These are phyloP conservation scores for Wickerhamiella cacticola DNA, from an alignment of 805 yeast species.

Conservation along the genomic window DNA sequence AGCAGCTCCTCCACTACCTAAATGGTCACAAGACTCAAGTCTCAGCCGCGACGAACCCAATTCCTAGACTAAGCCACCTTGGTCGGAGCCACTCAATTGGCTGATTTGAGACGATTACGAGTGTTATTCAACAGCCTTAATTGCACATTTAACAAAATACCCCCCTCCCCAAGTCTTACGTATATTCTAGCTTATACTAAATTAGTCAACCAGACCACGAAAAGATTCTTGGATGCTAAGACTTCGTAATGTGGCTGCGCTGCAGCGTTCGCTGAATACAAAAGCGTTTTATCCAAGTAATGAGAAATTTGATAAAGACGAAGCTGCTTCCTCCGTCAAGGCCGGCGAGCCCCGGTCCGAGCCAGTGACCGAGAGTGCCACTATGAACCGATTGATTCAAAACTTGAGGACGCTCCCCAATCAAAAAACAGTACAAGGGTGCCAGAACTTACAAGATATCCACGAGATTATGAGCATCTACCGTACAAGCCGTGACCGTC, in stretches of 20 bases:
- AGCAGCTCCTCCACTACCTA: slow-evolving; percentile 6
- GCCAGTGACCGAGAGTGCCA: too few species aligned
- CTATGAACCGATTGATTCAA: neutral
- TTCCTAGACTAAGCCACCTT: neutral
- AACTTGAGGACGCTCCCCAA: neutral
- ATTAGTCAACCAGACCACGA: neutral
- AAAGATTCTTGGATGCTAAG: slow-evolving; percentile 2
- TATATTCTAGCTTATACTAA: neutral
- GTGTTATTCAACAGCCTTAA: too few species aligned
- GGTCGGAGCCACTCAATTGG: neutral
- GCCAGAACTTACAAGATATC: slow-evolving; percentile 18
- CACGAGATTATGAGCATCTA: slow-evolving; percentile 21
- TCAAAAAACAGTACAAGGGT: slow-evolving; percentile 17
- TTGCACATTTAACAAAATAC: neutral
- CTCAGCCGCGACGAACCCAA: neutral
- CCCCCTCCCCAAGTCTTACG: neutral
- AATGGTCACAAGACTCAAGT: neutral
- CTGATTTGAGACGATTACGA: too few species aligned
- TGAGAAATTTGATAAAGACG: neutral
- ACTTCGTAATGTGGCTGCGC: slow-evolving; percentile 7
- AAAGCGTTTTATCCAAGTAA: neutral
- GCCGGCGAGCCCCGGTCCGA: neutral
- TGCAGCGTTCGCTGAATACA: slow-evolving; percentile 4
- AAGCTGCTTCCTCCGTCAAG: neutral
- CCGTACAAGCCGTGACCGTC: slow-evolving; percentile 18